Conservation (phyloP, 192 early-diverging fungal species). For the Haplosporangium gracile region DNA sequence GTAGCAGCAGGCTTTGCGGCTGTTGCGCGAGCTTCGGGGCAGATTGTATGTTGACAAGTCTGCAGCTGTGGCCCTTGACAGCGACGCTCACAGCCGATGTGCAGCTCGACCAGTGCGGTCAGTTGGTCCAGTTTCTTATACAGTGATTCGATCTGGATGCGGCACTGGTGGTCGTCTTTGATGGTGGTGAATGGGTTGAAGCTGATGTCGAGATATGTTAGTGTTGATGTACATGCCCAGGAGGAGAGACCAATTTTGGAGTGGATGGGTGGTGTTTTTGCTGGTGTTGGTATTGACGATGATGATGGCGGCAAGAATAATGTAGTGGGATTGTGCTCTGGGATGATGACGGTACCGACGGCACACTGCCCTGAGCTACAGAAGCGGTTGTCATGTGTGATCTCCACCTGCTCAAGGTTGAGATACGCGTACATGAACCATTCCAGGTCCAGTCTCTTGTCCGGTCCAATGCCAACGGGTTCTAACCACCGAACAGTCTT, state of each 20-base stretch:
- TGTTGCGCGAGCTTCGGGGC: background rate
- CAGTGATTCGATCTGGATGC: background rate
- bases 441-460: background rate
- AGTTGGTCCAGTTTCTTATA: conserved; percentile 17
- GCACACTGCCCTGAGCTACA: background rate
- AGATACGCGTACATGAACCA: conserved; percentile 1
- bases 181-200: background rate
- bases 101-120: background rate
- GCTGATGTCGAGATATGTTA: conserved; percentile 5
- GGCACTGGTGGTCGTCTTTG: background rate
- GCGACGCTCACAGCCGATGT: conserved; percentile 13
- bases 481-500: conserved; percentile 15
- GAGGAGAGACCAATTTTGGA: background rate
- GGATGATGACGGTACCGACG: background rate
- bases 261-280: background rate
- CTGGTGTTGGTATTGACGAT: background rate
- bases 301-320: background rate
- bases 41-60: background rate
- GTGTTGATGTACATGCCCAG: conserved; percentile 13
- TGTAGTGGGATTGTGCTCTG: no score
- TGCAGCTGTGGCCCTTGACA: background rate
- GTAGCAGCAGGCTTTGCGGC: background rate
- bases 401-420: conserved; percentile 2
- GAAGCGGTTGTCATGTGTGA: background rate
- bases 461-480: background rate